These are phyloP conservation scores for Dryas alaskensis DNA, from an alignment of 306 rosid species.

Conservation along the genomic window DNA sequence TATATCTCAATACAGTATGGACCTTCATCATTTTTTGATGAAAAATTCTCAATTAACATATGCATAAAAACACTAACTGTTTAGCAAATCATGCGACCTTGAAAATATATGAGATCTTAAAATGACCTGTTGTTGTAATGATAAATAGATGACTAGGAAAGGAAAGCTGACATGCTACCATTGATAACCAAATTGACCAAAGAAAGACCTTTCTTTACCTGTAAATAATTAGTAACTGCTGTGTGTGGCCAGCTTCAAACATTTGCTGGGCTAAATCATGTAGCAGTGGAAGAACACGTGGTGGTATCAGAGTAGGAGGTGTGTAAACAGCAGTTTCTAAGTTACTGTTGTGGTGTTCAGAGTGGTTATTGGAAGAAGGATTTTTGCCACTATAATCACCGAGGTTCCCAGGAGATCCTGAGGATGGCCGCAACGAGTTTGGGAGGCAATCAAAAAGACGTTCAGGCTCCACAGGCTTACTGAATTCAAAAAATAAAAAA, in stretches of 20 bases:
- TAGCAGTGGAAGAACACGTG: slow-evolving; percentile 70
- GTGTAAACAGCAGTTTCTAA: slow-evolving; percentile 73
- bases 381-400: slow-evolving; percentile 56
- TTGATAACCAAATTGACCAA: not conserved
- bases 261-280: slow-evolving; percentile 84
- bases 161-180: not conserved
- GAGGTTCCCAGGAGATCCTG: slow-evolving; percentile 79
- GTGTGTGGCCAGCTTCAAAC: slow-evolving; percentile 92
- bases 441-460: slow-evolving; percentile 96
- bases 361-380: slow-evolving; percentile 53
- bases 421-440: slow-evolving; percentile 85
- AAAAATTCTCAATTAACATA: not conserved
- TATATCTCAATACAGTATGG: not conserved
- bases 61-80: not conserved
- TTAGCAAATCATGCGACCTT: not conserved
- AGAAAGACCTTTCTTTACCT: slow-evolving; percentile 41
- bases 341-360: slow-evolving; percentile 53
- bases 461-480: slow-evolving; percentile 99
- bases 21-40: not conserved
- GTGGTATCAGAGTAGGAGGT: slow-evolving; percentile 90
- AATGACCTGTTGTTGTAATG: not conserved
- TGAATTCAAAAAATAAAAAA: slow-evolving; percentile 33
- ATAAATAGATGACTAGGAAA: not conserved
- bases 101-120: not conserved
- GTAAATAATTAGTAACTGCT: slow-evolving; percentile 70